phyloP scores from a whole-genome alignment of 805 yeast genomes.

The Ogataea pignaliae region DNA sequence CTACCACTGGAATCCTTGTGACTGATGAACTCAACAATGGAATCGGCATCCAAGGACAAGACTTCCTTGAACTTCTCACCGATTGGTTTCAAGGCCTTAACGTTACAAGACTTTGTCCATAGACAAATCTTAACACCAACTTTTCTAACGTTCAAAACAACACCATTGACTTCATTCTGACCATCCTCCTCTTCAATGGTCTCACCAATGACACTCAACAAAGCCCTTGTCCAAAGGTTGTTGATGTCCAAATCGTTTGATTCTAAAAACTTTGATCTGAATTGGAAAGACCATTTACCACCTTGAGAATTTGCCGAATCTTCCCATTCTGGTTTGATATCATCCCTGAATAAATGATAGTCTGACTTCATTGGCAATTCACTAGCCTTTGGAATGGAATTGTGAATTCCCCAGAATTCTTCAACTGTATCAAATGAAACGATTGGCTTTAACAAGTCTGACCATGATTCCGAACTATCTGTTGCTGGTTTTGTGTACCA shows the following conservation, averaged over 20 bases:
- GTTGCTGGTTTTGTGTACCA: constrained; percentile 96
- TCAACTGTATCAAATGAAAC: constrained; percentile 92
- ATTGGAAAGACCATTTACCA: constrained; percentile 89
- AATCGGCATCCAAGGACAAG: constrained; percentile 67
- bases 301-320: constrained; percentile 82
- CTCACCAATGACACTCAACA: constrained; percentile 91
- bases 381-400: constrained; percentile 86
- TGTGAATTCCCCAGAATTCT: constrained; percentile 97
- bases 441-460: constrained; percentile 87
- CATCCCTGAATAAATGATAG: constrained; percentile 91
- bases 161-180: constrained; percentile 88
- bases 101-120: constrained; percentile 86
- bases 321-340: constrained; percentile 98
- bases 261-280: constrained; percentile 50
- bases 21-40: constrained; percentile 73
- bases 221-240: constrained; percentile 86
- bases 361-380: constrained; percentile 91
- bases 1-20: constrained; percentile 45
- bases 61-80: constrained; percentile 87
- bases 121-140: constrained; percentile 79
- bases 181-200: constrained; percentile 64
- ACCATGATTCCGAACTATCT: constrained; percentile 79
- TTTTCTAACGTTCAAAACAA: constrained; percentile 84
- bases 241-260: constrained; percentile 52
- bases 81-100: constrained; percentile 57